Evolutionary conservation across 257 asterid genomes (phyloP), one percentile per base, ranked within the genome.

Genomic region (Leptodermis oblonga): DNA sequence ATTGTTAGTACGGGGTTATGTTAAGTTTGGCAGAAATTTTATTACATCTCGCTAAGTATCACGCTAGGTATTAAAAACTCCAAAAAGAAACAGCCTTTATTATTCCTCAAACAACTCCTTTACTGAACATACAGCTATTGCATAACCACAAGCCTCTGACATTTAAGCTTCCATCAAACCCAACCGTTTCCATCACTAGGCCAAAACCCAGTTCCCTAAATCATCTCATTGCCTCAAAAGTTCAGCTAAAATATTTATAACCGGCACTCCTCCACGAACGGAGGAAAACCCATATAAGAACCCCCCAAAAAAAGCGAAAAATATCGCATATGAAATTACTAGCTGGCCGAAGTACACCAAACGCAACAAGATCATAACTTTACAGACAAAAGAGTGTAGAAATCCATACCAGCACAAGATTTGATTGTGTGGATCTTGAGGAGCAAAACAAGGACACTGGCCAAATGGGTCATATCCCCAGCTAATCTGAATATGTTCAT

Each of bases 391-490:
- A 12, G 22, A 31, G 28, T 55, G 18, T 62, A 2, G 9, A 46
- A 0, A 52, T 36, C 25, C 60, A 71, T 78, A 87, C 96, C 96
- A 68, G 95, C 96, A 76, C 96, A 90, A 26, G 96, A 90, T 90
- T 90, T 90, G 79, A 90, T 90, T 23, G 96, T 90, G 68, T 87
- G 95, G 82, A 90, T 87, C 88, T 90, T 90, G 62, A 87, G 91
- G 26, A 90, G 96, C 92, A 90, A 83, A 79, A 90, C 96, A 67
- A 90, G 95, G 71, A 90, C 88, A 78, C 96, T 90, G 52, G 90
- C 88, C 86, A 90, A 77, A 82, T 90, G 96, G 78, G 96, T 87
- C 96, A 90, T 87, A 26, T 90, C 96, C 81, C 95, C 96, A 14
- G 88, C 89, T 80, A 90, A 74, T 76, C 97, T 87, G 76, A 90